A percentile compares a stretch with the other conserved stretches of the same genome.
Evolutionary conservation across 495 filamentous ascomycete species (phyloP).

Genomic region (Lasiosphaeria miniovina): DNA sequence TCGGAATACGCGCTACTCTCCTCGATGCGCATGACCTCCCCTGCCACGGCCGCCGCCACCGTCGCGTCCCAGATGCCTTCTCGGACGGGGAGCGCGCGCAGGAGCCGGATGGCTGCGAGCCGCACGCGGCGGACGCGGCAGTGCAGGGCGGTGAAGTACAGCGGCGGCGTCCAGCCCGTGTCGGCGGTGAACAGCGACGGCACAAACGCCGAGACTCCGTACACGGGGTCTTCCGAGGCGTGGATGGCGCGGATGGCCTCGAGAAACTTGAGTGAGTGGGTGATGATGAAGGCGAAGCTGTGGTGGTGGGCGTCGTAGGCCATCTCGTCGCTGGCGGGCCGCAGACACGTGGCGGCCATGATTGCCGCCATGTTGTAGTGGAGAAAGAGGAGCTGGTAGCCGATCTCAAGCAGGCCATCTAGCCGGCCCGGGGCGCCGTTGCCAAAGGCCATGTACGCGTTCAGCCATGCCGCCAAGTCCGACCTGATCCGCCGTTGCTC

Average conservation of each 20-base stretch:
- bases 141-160: conserved; percentile 55
- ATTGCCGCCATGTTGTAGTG: conserved; percentile 47
- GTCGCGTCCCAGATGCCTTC: conserved; percentile 51
- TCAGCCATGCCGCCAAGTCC: background rate
- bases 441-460: background rate
- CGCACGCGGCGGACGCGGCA: conserved; percentile 51
- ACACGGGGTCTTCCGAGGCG: background rate
- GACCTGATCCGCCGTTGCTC: background rate
- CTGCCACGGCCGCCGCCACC: conserved; percentile 25
- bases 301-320: conserved; percentile 41
- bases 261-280: conserved; percentile 28
- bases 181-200: conserved; percentile 36
- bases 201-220: conserved; percentile 13
- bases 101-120: conserved; percentile 40
- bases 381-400: background rate
- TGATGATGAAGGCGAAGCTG: conserved; percentile 39
- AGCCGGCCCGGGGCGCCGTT: no score
- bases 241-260: background rate
- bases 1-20: conserved; percentile 23
- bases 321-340: conserved; percentile 28
- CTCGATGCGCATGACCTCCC: conserved; percentile 38
- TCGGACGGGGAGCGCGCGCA: conserved; percentile 40
- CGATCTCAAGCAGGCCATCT: background rate
- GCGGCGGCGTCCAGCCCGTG: conserved; percentile 48
- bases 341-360: conserved; percentile 42